These are phyloP conservation scores for Claviceps spartinae DNA, from an alignment of 2,329 filamentous ascomycete genomes.

Conservation along the genomic window DNA sequence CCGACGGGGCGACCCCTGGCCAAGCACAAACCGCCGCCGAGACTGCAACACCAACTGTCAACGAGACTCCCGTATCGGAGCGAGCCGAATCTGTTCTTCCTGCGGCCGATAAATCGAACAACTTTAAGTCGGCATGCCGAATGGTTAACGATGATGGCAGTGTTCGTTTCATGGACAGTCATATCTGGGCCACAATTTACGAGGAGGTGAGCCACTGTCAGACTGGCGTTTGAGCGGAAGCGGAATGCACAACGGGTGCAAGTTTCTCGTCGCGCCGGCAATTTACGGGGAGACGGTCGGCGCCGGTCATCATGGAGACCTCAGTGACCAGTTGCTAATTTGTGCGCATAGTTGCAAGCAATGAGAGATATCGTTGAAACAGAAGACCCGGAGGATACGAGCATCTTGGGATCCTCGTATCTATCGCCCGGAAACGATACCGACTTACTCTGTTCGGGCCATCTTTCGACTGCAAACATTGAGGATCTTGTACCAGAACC, in stretches of 20 bases:
- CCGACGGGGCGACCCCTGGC: conserved; percentile 21
- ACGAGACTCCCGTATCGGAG: conserved; percentile 13
- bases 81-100: conserved; percentile 14
- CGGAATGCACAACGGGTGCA: no score
- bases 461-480: conserved; percentile 23
- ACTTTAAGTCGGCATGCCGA: conserved; percentile 35
- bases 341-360: conserved; percentile 32
- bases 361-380: conserved; percentile 46
- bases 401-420: conserved; percentile 33
- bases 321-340: conserved; percentile 7
- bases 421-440: conserved; percentile 38
- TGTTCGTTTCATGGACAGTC: conserved; percentile 44
- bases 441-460: conserved; percentile 33
- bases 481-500: conserved; percentile 49
- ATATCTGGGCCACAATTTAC: conserved; percentile 38
- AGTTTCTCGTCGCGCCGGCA: background rate
- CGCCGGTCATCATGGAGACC: background rate
- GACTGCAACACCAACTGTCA: conserved; percentile 3
- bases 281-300: background rate
- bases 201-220: conserved; percentile 33
- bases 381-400: conserved; percentile 34
- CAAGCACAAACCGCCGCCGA: conserved; percentile 8
- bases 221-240: no score
- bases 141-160: conserved; percentile 42
- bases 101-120: conserved; percentile 16